phyloP scores from a whole-genome alignment of 1,139 yeast species.

The Diutina catenulata region DNA sequence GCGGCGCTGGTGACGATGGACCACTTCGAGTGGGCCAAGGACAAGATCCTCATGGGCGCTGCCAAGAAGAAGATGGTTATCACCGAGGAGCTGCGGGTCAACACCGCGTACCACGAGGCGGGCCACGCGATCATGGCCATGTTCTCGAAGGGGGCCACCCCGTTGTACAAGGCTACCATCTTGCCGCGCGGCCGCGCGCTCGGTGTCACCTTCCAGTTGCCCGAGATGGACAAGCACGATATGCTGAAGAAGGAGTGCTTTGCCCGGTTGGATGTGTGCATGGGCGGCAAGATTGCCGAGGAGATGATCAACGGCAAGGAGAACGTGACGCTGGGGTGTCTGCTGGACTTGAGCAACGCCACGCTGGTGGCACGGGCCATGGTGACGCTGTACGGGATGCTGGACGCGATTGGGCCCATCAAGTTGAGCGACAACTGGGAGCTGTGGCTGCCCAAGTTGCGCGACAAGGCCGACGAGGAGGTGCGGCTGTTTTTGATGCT shows the following conservation, averaged over 20 bases:
- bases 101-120: constrained; percentile 97
- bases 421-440: constrained; percentile 83
- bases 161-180: constrained; percentile 92
- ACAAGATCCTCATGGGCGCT: constrained; percentile 94
- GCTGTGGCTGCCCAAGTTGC: constrained; percentile 81
- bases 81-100: constrained; percentile 86
- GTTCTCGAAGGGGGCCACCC: constrained; percentile 92
- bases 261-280: constrained; percentile 89
- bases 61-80: constrained; percentile 96
- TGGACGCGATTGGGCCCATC: constrained; percentile 87
- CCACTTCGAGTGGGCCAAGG: constrained; percentile 99
- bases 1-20: constrained; percentile 84
- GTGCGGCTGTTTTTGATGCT: constrained; percentile 62
- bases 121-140: constrained; percentile 98
- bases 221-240: constrained; percentile 97
- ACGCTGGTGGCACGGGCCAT: constrained; percentile 91
- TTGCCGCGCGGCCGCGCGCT: constrained; percentile 94
- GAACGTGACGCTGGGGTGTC: constrained; percentile 90
- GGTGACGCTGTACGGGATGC: constrained; percentile 97
- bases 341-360: constrained; percentile 81
- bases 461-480: constrained; percentile 88
- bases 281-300: constrained; percentile 99
- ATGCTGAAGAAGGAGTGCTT: constrained; percentile 81
- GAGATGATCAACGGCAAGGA: constrained; percentile 85
- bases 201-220: constrained; percentile 93